Conservation (phyloP, 2,329 filamentous ascomycete species). For the Colletotrichum gloeosporioides region DNA sequence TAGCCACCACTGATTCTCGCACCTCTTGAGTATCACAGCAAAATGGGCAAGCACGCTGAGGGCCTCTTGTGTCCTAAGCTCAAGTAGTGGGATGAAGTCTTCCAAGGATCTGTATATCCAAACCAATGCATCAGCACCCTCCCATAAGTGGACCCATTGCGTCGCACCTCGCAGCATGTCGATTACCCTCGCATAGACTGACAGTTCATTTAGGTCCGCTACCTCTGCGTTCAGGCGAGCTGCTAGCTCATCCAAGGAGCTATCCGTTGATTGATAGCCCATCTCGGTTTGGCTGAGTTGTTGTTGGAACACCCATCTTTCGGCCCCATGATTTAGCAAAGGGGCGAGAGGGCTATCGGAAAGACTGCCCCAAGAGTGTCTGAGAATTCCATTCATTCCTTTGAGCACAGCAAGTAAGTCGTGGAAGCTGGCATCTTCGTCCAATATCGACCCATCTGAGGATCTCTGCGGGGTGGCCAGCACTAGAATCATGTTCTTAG, state of each 20-base stretch:
- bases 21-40: not conserved
- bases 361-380: not conserved
- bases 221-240: not conserved
- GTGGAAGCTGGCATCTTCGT: not conserved
- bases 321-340: not conserved
- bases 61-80: not conserved
- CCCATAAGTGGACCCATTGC: not conserved
- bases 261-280: not conserved
- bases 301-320: not conserved
- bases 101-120: constrained; percentile 8
- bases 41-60: not conserved
- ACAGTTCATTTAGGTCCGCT: not conserved
- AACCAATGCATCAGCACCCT: not conserved
- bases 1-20: constrained; percentile 8
- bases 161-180: not conserved
- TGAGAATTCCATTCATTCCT: not conserved
- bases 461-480: not conserved
- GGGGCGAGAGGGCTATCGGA: not conserved
- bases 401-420: not conserved
- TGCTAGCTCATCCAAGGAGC: not conserved
- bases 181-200: not conserved
- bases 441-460: not conserved
- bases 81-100: not conserved
- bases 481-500: not conserved
- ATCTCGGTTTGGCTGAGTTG: not conserved